Base-by-base conservation (phyloP, 495 filamentous ascomycete species). In the Aspergillus funiculosus region DNA sequence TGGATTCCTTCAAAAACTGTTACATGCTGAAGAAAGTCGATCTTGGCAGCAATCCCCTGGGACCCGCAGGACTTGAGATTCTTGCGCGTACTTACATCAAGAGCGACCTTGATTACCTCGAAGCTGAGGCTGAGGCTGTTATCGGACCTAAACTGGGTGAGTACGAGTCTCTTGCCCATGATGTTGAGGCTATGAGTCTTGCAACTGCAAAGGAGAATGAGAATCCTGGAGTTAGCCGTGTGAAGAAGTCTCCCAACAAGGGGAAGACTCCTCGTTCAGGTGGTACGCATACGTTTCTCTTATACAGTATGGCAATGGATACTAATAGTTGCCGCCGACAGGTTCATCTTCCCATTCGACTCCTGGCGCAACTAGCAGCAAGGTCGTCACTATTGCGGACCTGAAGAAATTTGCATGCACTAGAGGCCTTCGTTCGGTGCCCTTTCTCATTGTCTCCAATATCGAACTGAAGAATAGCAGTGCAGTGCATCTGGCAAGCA, bases 401-500 rank as follows among this genome's bases (percentile, higher is more conserved):
- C 39, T 60, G 38, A 58, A 54, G 48, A 50, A 38, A 15, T 69
- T 63, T 25, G 45, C 58, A 13, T 60, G 63, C 37, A 69, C 63
- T 6, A 52, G 62, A 13, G 74, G 74, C 6, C 55, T 78, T 8
- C 64, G 71, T 15, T 70, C 72, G 0, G 56, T 76, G 24, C 69
- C 72, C 4, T 74, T 66, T 48, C 39, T 78, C 19, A 59, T 69
- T 20, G 25, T 76, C 1, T 56, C 53, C 14, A 46, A 72, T 9
- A 59, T 62, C n/a, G 47, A 44, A 1, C 59, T 74, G 50, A 66
- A 59, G 0, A 63, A 63, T 21, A 51, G 54, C 13, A 61, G 62
- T 15, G 69, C 72, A 0, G 43, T 75, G 22, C 68, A 71, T 49
- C 55, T 76, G 0, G 60, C 71, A 0, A 70, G 66, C 50, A 60